phyloP scores from a whole-genome alignment of 345 rosid species.

The Passiflora organensis region DNA sequence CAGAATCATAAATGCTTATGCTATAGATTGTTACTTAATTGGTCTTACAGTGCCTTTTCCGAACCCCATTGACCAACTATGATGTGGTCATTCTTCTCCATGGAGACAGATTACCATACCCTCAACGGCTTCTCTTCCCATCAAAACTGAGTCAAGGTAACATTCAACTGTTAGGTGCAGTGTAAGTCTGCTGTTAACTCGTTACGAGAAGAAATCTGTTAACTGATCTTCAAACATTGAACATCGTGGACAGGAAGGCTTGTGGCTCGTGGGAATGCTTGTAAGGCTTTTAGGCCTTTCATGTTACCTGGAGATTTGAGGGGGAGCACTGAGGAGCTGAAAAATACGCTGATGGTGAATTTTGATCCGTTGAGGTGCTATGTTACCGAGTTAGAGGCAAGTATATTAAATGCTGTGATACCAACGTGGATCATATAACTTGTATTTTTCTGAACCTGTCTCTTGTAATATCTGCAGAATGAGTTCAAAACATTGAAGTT shows the following conservation, averaged over 20 bases:
- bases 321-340: slow-evolving; percentile 49
- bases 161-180: not conserved
- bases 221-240: not conserved
- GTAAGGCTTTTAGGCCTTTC: slow-evolving; percentile 56
- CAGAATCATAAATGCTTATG: slow-evolving; percentile 2
- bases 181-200: not conserved
- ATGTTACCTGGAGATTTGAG: slow-evolving; percentile 48
- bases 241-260: slow-evolving; percentile 49
- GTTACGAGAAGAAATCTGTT: not conserved
- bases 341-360: slow-evolving; percentile 54
- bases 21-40: slow-evolving; percentile 2
- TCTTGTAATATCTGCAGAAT: slow-evolving; percentile 35
- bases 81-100: slow-evolving; percentile 89
- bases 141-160: slow-evolving; percentile 69
- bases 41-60: slow-evolving; percentile 67
- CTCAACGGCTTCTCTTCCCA: slow-evolving; percentile 68
- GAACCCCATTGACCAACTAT: slow-evolving; percentile 82
- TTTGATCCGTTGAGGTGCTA: slow-evolving; percentile 73
- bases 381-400: slow-evolving; percentile 65
- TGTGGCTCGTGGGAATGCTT: slow-evolving; percentile 62
- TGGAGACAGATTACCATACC: slow-evolving; percentile 62
- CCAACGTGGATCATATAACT: not conserved
- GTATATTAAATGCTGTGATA: slow-evolving; percentile 7
- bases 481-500: slow-evolving; percentile 54
- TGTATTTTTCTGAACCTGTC: slow-evolving; percentile 11